Conservation (phyloP, 2,329 filamentous ascomycete genomes). For the Cladorrhinum sp. region DNA sequence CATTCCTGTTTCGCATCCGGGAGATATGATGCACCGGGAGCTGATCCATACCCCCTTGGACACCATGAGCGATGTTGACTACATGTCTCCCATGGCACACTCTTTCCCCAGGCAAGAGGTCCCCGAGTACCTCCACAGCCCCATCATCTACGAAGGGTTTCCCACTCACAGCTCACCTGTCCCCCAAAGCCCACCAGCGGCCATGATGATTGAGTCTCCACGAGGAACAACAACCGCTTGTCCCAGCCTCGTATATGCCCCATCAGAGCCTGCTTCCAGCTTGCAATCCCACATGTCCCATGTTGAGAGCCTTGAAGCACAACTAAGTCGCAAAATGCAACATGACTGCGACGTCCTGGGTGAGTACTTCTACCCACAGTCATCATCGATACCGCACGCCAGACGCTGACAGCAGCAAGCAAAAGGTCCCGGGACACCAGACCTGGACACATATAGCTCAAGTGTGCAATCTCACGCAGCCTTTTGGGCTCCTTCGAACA, state of each 20-base stretch:
- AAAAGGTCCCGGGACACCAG: slow-evolving; percentile 45
- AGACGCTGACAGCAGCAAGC: slow-evolving; percentile 27
- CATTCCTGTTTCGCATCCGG: slow-evolving; percentile 39
- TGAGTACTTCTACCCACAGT: slow-evolving; percentile 42
- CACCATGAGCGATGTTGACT: slow-evolving; percentile 60
- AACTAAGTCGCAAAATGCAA: slow-evolving; percentile 51
- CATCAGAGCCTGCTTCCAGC: slow-evolving; percentile 59
- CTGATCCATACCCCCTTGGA: slow-evolving; percentile 55
- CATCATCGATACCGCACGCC: slow-evolving; percentile 18
- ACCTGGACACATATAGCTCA: slow-evolving; percentile 51
- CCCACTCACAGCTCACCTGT: slow-evolving; percentile 51
- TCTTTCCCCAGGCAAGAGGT: slow-evolving; percentile 53
- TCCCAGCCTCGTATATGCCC: slow-evolving; percentile 59
- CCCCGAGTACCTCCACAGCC: slow-evolving; percentile 43
- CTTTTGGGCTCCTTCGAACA: slow-evolving; percentile 46
- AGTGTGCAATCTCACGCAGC: slow-evolving; percentile 47
- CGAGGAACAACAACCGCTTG: slow-evolving; percentile 54
- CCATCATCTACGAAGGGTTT: slow-evolving; percentile 56
- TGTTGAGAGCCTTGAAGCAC: slow-evolving; percentile 55
- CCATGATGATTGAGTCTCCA: slow-evolving; percentile 54
- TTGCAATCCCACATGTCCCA: slow-evolving; percentile 50
- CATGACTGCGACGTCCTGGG: slow-evolving; percentile 55
- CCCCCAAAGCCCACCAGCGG: slow-evolving; percentile 53
- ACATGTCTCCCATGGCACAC: slow-evolving; percentile 56
- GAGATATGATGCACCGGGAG: slow-evolving; percentile 47